Evolutionary conservation across 2,329 filamentous ascomycete genomes (phyloP).

Genomic region (Colletotrichum noveboracense): DNA sequence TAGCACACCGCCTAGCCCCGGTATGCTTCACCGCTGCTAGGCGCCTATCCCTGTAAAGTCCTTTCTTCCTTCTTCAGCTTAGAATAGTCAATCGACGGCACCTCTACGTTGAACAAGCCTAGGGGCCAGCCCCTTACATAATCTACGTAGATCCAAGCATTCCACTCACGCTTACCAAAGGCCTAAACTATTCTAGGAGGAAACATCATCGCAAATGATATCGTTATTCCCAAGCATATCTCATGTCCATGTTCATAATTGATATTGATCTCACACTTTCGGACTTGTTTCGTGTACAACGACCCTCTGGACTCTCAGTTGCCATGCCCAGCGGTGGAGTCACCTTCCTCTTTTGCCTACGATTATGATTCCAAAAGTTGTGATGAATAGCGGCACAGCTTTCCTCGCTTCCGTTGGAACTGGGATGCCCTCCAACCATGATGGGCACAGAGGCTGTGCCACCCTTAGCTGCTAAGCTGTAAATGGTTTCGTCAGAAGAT

Average conservation of each 20-base stretch:
- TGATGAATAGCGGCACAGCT: background rate
- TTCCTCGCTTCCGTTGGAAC: background rate
- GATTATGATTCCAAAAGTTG: background rate
- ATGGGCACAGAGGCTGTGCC: background rate
- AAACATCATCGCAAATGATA: too few relatives aligned
- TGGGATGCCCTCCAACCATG: fast-evolving
- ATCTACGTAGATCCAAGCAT: too few relatives aligned
- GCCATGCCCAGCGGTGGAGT: background rate
- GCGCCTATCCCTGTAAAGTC: too few relatives aligned
- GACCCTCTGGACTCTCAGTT: background rate
- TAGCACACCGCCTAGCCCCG: too few relatives aligned
- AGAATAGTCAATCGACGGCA: too few relatives aligned
- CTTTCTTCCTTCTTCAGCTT: too few relatives aligned
- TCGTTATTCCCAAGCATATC: background rate
- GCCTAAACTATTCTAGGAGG: too few relatives aligned
- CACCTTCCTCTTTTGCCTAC: background rate
- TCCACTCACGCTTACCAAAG: too few relatives aligned
- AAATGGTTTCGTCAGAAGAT: background rate
- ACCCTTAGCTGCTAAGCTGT: background rate
- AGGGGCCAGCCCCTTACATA: too few relatives aligned
- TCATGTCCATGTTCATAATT: background rate
- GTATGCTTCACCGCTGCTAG: too few relatives aligned
- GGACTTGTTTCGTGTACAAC: background rate
- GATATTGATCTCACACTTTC: background rate
- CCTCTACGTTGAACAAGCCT: too few relatives aligned